Base-by-base conservation (phyloP, 768 basidiomycete species). In the Kwoniella heveanensis region DNA sequence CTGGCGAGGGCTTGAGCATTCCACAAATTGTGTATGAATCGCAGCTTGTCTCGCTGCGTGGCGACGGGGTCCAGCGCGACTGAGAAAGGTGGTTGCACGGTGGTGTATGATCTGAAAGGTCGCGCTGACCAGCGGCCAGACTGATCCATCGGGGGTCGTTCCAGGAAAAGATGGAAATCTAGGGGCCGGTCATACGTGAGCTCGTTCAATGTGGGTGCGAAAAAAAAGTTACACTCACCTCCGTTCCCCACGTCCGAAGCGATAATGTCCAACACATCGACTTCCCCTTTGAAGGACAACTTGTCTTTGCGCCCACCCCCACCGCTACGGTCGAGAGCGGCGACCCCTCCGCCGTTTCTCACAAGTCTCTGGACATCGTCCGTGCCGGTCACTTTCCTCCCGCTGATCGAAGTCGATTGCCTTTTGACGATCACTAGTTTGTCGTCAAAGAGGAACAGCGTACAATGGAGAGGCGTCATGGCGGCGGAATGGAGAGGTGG, bases 361-460 rank as follows among this genome's bases (percentile, higher is more conserved):
- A 77, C 67, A 53, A 81, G 66, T 51, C 61, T 64, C 25, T 67
- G 54, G 86, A 92, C 78, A 89, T 91, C 46, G 86, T 88, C 73
- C 84, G 89, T 30, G 82, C 86, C 47, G 85, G 78, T 80, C 13
- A 79, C 71, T 30, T 69, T 73, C 3, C 76, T 63, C 1, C 80
- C 82, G 1, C 73, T 72, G 32, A 76, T 58, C 1, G 73, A 61
- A 17, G 69, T 64, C 0, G 73, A 70, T 15, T 81, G 90, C 26
- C 96, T 85, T 81, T 97, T 97, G 51, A 88, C 90, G 64, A 99
- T 87, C 77, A 98, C 84, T 22, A 99, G 82, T 73, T 91, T 91
- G 81, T 99, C 95, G 66, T 93, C 90, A 77, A 99, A 98, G 50
- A 99, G 83, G 78, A 98, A 90, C 27, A 99, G 82, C 1, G 90